These are phyloP conservation scores for Fusarium domesticum DNA, from an alignment of 2,329 filamentous ascomycete species.

Conservation along the genomic window DNA sequence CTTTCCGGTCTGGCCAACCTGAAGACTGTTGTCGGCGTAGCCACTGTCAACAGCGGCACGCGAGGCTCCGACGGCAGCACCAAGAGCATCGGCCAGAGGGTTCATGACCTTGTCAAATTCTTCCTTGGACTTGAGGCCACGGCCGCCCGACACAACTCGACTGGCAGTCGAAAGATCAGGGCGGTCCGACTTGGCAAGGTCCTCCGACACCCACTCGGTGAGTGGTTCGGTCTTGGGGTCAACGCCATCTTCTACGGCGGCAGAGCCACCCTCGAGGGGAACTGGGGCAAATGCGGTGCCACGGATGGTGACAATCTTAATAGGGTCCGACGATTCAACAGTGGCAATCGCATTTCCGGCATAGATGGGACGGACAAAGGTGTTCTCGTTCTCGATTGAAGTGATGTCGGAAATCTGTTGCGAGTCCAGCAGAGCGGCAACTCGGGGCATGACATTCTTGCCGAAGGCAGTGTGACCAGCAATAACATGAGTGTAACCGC, in stretches of 20 bases:
- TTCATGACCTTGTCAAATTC: conserved; percentile 93
- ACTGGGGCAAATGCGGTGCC: conserved; percentile 86
- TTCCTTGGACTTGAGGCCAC: conserved; percentile 95
- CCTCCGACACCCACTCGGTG: conserved; percentile 90
- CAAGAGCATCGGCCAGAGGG: conserved; percentile 86
- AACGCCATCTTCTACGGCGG: conserved; percentile 72
- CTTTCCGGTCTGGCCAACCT: conserved; percentile 98
- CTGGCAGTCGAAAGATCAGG: conserved; percentile 88
- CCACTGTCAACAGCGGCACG: conserved; percentile 94
- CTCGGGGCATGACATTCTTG: conserved; percentile 88
- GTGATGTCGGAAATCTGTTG: conserved; percentile 95
- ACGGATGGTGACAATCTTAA: conserved; percentile 89
- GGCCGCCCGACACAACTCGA: conserved; percentile 87
- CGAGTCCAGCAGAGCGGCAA: conserved; percentile 85
- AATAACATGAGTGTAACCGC: conserved; percentile 87
- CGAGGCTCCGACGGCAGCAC: conserved; percentile 93
- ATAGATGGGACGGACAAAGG: conserved; percentile 95
- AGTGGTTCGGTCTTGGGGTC: conserved; percentile 74
- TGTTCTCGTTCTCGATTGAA: conserved; percentile 81
- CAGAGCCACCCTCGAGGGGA: conserved; percentile 68
- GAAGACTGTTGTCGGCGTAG: conserved; percentile 96
- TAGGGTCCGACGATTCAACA: conserved; percentile 80
- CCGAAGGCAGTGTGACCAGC: conserved; percentile 92
- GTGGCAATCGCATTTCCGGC: conserved; percentile 96
- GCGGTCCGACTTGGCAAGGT: conserved; percentile 88